A percentile compares a stretch with the other conserved stretches of the same genome.
Evolutionary conservation across 2,329 filamentous ascomycete genomes (phyloP).

Genomic region (Aspergillus jensenii): DNA sequence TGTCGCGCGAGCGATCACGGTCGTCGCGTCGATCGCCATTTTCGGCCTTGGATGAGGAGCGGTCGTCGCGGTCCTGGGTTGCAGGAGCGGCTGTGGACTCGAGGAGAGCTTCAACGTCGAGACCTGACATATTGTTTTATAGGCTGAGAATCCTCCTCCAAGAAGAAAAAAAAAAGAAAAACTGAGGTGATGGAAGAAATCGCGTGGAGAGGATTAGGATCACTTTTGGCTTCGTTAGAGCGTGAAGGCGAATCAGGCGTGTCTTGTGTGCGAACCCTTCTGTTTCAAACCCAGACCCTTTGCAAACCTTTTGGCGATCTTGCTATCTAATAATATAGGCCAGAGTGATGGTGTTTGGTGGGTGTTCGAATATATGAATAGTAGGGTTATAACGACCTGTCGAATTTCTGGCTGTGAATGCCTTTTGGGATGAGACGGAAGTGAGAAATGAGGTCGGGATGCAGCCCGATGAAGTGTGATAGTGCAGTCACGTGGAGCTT

Average conservation of each 20-base stretch:
- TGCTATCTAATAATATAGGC: background rate
- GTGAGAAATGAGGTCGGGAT: constrained; percentile 6
- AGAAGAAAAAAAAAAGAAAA: constrained; percentile 19
- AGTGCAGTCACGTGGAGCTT: constrained; percentile 14
- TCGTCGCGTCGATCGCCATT: constrained; percentile 56
- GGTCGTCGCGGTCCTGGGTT: constrained; percentile 56
- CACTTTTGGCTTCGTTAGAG: constrained; percentile 39
- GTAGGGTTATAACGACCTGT: background rate
- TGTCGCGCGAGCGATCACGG: constrained; percentile 58
- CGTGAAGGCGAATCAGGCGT: constrained; percentile 23
- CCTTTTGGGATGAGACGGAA: constrained; percentile 5
- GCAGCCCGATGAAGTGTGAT: constrained; percentile 2
- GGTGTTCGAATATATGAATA: background rate
- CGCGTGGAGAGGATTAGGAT: constrained; percentile 31
- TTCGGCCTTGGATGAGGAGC: constrained; percentile 51
- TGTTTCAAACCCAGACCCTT: constrained; percentile 17
- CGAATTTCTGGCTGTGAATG: background rate
- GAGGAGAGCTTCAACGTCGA: constrained; percentile 87
- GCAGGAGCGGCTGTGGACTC: constrained; percentile 72
- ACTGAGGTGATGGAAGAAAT: constrained; percentile 21
- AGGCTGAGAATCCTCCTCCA: constrained; percentile 22
- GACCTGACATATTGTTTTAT: constrained; percentile 59
- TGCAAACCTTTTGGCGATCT: constrained; percentile 9
- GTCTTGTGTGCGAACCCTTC: constrained; percentile 38
- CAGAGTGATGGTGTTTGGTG: background rate